phyloP scores from a whole-genome alignment of 2,329 filamentous ascomycete species.

The Epichloe gansuensis region DNA sequence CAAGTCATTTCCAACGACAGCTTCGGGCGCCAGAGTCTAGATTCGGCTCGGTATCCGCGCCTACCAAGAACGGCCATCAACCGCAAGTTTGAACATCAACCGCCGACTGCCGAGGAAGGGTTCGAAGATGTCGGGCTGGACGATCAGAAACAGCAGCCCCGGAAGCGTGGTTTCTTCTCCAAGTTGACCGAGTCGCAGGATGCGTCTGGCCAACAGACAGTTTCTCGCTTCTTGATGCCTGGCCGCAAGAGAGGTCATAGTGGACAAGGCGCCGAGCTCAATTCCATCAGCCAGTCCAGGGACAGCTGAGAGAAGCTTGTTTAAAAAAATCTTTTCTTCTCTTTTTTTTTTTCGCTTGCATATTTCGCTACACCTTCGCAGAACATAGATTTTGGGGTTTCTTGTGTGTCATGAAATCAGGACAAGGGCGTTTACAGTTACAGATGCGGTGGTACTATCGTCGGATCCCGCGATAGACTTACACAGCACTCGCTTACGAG shows the following conservation, averaged over 20 bases:
- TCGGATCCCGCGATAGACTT: neutral
- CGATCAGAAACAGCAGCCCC: slow-evolving; percentile 43
- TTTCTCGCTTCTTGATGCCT: slow-evolving; percentile 52
- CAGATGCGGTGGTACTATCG: neutral
- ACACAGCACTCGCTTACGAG: neutral
- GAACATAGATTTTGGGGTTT: neutral
- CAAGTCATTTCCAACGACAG: slow-evolving; percentile 52
- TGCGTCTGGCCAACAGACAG: slow-evolving; percentile 24
- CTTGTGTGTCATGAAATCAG: neutral
- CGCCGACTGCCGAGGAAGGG: slow-evolving; percentile 59
- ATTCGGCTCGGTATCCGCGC: slow-evolving; percentile 56
- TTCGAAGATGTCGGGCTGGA: slow-evolving; percentile 92
- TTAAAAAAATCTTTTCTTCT: neutral
- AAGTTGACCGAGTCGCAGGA: slow-evolving; percentile 52
- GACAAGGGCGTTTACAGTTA: neutral
- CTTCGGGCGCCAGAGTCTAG: slow-evolving; percentile 65
- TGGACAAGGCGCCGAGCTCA: slow-evolving; percentile 59
- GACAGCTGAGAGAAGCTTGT: slow-evolving; percentile 10
- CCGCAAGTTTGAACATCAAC: slow-evolving; percentile 44
- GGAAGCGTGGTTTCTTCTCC: slow-evolving; percentile 63
- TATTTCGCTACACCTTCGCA: neutral
- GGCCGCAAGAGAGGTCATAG: slow-evolving; percentile 57
- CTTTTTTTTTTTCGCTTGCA: neutral
- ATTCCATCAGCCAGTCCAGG: slow-evolving; percentile 41
- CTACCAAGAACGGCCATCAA: slow-evolving; percentile 50